Evolutionary conservation across 1,284 basidiomycete genomes (phyloP), one percentile per base, ranked within the genome.

Genomic region (Athelia psychrophila): DNA sequence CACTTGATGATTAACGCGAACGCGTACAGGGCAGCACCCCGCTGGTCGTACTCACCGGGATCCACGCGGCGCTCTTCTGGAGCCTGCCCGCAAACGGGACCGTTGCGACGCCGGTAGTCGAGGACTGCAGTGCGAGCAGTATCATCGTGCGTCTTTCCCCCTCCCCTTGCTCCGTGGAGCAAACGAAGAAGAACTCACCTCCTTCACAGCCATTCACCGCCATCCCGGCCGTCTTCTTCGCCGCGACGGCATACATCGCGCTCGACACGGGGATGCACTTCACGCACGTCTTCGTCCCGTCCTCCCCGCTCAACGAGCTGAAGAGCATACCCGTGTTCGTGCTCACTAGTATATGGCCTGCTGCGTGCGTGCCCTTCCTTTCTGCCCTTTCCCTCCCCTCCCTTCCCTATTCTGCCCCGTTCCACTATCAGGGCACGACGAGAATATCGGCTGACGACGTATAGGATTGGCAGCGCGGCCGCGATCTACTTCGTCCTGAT

Each of bases 321-420:
- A 69, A 72, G 54, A 87, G 81, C 60, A 83, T 85, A 47, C 73
- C 88, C 15, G 69, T 95, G 23, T 95, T 94, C 60, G 81, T 93
- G 2, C 65, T 94, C 50, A 89, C 88, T 13, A 83, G 81, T n/a
- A 81, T 95, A 45, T 93, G 91, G 92, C 93, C 92, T n/a, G 83
- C 78, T 48, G 77, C 71, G 85, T 93, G 64, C 64, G 84, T 81
- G 32, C 49, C 36, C 32, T 47, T 51, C 38, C 32, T 40, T 30
- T n/a, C n/a, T n/a, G n/a, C n/a, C n/a, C n/a, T n/a, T n/a, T n/a
- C n/a, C n/a, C n/a, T n/a, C n/a, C n/a, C n/a, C n/a, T n/a, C n/a
- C n/a, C n/a, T n/a, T n/a, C n/a, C n/a, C n/a, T n/a, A n/a, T n/a
- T n/a, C n/a, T n/a, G n/a, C n/a, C n/a, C n/a, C n/a, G n/a, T n/a